Evolutionary conservation across 108 stramenopile species (phyloP).

Genomic region (Cyclotella choctawhatcheeana): DNA sequence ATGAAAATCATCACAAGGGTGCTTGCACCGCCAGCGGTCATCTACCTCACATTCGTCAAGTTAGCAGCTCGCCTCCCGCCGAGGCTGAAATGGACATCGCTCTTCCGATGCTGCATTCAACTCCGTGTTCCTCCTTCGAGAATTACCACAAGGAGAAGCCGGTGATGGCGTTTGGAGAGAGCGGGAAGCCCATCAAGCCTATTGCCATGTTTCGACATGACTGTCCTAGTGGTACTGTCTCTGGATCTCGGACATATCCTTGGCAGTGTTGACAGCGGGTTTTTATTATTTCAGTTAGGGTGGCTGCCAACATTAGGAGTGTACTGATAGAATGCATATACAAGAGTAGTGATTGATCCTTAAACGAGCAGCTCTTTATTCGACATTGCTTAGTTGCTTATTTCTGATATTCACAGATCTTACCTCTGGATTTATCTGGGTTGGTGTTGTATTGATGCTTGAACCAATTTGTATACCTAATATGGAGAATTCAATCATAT

Average conservation of each 20-base stretch:
- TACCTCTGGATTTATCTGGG: too few relatives aligned
- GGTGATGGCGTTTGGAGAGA: conserved; percentile 15
- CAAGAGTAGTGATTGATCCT: conserved; percentile 9
- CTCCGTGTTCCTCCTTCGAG: conserved; percentile 11
- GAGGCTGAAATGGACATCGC: conserved; percentile 11
- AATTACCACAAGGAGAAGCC: background rate
- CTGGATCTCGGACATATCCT: background rate
- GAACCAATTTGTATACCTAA: background rate
- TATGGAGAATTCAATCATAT: conserved; percentile 4
- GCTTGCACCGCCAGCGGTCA: background rate
- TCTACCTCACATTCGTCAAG: conserved; percentile 1
- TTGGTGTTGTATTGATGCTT: background rate
- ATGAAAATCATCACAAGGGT: background rate
- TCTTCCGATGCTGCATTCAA: conserved; percentile 6
- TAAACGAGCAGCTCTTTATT: too few relatives aligned
- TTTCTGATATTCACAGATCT: too few relatives aligned
- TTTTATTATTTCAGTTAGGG: background rate
- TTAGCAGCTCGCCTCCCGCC: background rate
- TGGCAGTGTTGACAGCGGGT: conserved; percentile 8
- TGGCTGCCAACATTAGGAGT: background rate
- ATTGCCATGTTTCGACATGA: conserved; percentile 11
- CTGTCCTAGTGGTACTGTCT: background rate
- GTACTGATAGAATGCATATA: background rate
- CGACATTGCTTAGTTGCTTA: too few relatives aligned
- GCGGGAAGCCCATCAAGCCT: conserved; percentile 15